Percentiles rank a stretch among this genome's conserved stretches.
Evolutionary conservation across 2,329 filamentous ascomycete species (phyloP).

Genomic region (Magnaporthales sp.): DNA sequence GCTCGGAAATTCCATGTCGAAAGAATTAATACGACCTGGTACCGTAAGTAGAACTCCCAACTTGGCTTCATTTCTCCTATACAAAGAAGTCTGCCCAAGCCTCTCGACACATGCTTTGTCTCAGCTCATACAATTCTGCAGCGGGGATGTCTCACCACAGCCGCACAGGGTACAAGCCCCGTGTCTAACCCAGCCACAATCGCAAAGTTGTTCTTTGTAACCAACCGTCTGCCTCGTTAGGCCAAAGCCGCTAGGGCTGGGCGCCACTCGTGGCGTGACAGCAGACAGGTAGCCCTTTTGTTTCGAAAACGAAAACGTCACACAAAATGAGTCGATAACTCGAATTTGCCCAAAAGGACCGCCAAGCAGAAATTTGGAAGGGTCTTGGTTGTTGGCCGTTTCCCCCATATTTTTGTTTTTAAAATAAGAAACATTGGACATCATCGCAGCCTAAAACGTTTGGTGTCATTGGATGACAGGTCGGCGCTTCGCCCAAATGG

Average conservation of each 20-base stretch:
- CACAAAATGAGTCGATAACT: background rate
- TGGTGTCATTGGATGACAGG: background rate
- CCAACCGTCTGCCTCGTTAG: background rate
- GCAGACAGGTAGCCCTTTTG: background rate
- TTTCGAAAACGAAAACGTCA: background rate
- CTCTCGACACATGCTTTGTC: background rate
- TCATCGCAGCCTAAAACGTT: background rate
- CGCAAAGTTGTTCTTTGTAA: background rate
- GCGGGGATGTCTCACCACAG: background rate
- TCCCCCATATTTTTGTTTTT: too few relatives aligned
- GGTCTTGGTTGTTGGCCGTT: background rate
- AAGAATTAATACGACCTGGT: background rate
- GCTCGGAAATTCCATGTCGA: background rate
- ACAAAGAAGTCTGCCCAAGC: background rate
- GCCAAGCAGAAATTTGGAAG: background rate
- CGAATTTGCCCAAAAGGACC: background rate
- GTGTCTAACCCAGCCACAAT: background rate
- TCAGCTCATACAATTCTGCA: background rate
- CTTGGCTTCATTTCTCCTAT: background rate
- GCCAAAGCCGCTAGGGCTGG: background rate
- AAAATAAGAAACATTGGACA: background rate
- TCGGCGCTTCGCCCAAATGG: background rate
- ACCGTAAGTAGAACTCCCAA: background rate
- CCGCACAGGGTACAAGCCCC: background rate
- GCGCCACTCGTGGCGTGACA: background rate